Base-by-base conservation (phyloP, 495 filamentous ascomycete genomes). In the Corynascus novoguineensis region DNA sequence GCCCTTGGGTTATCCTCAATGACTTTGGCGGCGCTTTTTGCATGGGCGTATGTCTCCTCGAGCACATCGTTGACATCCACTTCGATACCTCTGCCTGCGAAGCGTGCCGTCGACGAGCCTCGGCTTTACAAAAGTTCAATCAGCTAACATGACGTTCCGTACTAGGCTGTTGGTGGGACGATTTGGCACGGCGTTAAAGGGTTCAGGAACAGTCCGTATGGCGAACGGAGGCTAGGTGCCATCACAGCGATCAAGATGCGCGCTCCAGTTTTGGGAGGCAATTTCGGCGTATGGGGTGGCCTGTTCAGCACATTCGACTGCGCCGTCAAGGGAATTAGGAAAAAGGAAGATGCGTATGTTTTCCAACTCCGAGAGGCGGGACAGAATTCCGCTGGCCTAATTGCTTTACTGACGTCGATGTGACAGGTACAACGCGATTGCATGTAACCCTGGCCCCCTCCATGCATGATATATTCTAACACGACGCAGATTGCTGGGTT, bases 111-210 rank as follows among this genome's bases (percentile, higher is more conserved):
- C 28, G 19, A 8, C 51, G 4, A 8, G 10, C 17, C 3, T 1
- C 40, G 19, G 35, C 53, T 21, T 11, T 17, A 14, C 35, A 17
- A 17, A 1, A 48, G n/a, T 38, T 9, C 17, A n/a, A 2, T 9
- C 31, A 24, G 41, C 47, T 60, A 57, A 60, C 53, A n/a, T n/a
- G n/a, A n/a, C n/a, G 25, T 19, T 5, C 47, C 40, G 5, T 34
- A 37, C 25, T 62, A 89, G 85, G 85, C 86, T 55, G 90, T 98
- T 61, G 93, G 93, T 67, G 93, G 93, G 68, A 85, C 88, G 54
- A 84, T 97, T 70, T 98, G 93, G 93, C 93, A 98, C 75, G 95
- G 95, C 65, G 85, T 98, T 45, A 98, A 98, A 78, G 93, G 92
- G 52, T 96, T 89, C 78, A 75, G 92, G 44, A 96, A 96, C 79